Percentiles rank a stretch among this genome's conserved stretches.
phyloP scores from a whole-genome alignment of 306 rosid genomes.

The Prunus mongolica region DNA sequence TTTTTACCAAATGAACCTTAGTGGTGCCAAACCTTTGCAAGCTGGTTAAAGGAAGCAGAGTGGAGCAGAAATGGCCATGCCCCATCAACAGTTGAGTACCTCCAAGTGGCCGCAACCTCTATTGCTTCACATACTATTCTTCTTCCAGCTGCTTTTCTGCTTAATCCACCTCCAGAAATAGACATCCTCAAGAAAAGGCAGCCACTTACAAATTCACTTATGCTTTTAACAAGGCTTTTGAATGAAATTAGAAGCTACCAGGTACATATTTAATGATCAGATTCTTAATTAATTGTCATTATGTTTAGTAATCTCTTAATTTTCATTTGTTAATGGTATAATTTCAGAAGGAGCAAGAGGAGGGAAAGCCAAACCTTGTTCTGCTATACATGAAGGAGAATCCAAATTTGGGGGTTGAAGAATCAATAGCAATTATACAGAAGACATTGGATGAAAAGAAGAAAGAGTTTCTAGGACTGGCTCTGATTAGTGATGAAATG shows the following conservation, averaged over 20 bases:
- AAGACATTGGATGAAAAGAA: constrained; percentile 18
- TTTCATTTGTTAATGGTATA: not conserved
- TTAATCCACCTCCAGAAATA: not conserved
- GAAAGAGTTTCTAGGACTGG: constrained; percentile 21
- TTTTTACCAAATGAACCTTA: not conserved
- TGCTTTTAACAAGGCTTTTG: constrained; percentile 14
- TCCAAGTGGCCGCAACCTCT: constrained; percentile 9
- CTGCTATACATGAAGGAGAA: constrained; percentile 18
- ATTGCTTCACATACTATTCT: constrained; percentile 15
- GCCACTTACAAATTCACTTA: constrained; percentile 2
- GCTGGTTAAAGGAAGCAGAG: constrained; percentile 18
- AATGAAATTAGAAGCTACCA: constrained; percentile 11
- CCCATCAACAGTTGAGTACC: constrained; percentile 13
- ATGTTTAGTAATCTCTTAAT: not conserved
- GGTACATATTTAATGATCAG: not conserved
- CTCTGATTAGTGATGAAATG: constrained; percentile 11
- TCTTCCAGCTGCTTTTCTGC: constrained; percentile 20
- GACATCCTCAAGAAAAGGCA: constrained; percentile 2
- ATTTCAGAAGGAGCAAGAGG: constrained; percentile 22
- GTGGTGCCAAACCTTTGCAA: constrained; percentile 16
- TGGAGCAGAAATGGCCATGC: constrained; percentile 18
- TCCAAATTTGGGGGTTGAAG: constrained; percentile 15
- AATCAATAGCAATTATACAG: constrained; percentile 1
- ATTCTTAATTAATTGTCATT: not conserved
- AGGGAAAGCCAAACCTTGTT: constrained; percentile 19